phyloP scores from a whole-genome alignment of 2,329 filamentous ascomycete genomes.

The Neonectria hederae region DNA sequence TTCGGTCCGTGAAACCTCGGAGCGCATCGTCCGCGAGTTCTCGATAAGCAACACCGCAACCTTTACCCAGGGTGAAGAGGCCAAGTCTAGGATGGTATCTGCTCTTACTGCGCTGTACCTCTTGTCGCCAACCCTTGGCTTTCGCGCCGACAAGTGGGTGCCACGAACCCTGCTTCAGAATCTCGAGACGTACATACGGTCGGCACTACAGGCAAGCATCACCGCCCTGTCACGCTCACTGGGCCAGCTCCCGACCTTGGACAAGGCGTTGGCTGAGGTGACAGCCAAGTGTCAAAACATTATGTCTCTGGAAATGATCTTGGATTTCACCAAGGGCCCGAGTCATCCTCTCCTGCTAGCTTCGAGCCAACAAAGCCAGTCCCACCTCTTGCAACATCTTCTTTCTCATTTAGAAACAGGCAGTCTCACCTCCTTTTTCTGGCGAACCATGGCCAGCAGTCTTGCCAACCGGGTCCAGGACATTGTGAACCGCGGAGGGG shows the following conservation, averaged over 20 bases:
- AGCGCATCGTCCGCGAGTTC: conserved; percentile 86
- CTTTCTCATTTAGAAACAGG: conserved; percentile 85
- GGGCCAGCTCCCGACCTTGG: conserved; percentile 81
- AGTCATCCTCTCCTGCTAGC: conserved; percentile 70
- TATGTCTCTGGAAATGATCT: conserved; percentile 83
- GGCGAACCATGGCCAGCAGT: conserved; percentile 84
- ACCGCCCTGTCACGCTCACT: conserved; percentile 79
- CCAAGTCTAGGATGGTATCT: conserved; percentile 75
- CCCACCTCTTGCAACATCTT: conserved; percentile 74
- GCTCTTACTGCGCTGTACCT: conserved; percentile 83
- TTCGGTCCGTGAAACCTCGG: conserved; percentile 75
- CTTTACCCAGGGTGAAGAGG: conserved; percentile 76
- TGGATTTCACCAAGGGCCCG: conserved; percentile 74
- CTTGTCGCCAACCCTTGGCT: conserved; percentile 72
- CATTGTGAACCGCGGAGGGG: conserved; percentile 82
- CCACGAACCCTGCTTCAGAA: conserved; percentile 79
- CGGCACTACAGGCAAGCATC: conserved; percentile 80
- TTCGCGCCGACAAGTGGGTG: conserved; percentile 64
- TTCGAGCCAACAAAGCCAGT: conserved; percentile 46
- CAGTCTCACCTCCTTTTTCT: conserved; percentile 90
- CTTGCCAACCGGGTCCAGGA: conserved; percentile 84
- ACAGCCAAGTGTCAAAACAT: conserved; percentile 89
- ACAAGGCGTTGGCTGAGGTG: conserved; percentile 83
- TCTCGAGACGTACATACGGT: conserved; percentile 83
- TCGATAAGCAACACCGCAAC: conserved; percentile 69